These are phyloP conservation scores for Suhomyces ambrosiae DNA, from an alignment of 1,139 yeast genomes.

Conservation along the genomic window DNA sequence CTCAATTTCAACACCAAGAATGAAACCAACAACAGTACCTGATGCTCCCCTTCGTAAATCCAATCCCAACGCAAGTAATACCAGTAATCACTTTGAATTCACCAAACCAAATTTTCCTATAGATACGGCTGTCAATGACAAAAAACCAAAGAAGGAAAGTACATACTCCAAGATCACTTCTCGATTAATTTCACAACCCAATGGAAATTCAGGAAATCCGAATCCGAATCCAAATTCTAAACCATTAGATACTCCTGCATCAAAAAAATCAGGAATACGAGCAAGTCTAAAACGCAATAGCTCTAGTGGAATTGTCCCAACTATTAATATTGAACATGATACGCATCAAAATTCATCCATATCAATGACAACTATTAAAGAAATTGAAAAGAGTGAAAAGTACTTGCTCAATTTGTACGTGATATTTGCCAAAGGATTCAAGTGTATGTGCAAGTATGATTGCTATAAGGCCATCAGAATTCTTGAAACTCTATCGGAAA, in stretches of 20 bases:
- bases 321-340: conserved; percentile 8
- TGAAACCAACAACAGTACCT: conserved; percentile 44
- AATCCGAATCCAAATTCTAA: conserved; percentile 6
- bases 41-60: conserved; percentile 58
- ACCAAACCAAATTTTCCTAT: conserved; percentile 39
- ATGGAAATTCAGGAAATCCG: not conserved
- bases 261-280: conserved; percentile 18
- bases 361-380: conserved; percentile 25
- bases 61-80: conserved; percentile 27
- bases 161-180: conserved; percentile 55
- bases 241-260: conserved; percentile 18
- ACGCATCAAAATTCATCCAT: conserved; percentile 1
- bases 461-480: conserved; percentile 79
- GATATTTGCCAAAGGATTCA: conserved; percentile 64
- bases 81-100: conserved; percentile 30
- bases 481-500: conserved; percentile 61
- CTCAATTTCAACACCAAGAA: conserved; percentile 49
- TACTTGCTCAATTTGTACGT: conserved; percentile 56
- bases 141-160: conserved; percentile 27
- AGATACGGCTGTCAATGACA: conserved; percentile 14
- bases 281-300: conserved; percentile 32
- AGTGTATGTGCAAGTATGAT: conserved; percentile 68
- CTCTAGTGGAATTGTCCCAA: conserved; percentile 21
- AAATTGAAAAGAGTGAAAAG: conserved; percentile 45
- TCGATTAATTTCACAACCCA: conserved; percentile 53